A percentile compares a stretch with the other conserved stretches of the same genome.
These are phyloP conservation scores for Hemileccinum rubropunctum DNA, from an alignment of 768 basidiomycete genomes.

Conservation along the genomic window DNA sequence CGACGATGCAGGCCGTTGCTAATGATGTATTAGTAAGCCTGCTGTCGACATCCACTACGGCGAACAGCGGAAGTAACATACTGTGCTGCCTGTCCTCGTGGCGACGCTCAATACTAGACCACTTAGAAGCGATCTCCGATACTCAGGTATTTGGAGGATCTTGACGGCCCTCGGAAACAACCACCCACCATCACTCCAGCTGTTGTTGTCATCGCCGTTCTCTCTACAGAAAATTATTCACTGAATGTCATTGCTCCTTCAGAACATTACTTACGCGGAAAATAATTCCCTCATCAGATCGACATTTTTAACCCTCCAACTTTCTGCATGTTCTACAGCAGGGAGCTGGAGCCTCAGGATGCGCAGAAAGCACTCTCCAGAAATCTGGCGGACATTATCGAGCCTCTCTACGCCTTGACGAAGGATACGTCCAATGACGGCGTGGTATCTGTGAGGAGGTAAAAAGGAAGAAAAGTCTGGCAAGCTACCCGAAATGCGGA, in stretches of 20 bases:
- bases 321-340: slow-evolving; percentile 33
- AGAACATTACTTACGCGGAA: slow-evolving; percentile 37
- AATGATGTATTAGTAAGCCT: slow-evolving; percentile 3
- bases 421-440: slow-evolving; percentile 61
- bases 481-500: slow-evolving; percentile 41
- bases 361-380: slow-evolving; percentile 58
- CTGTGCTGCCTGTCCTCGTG: slow-evolving; percentile 82
- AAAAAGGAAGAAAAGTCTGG: slow-evolving; percentile 56
- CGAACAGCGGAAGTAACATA: slow-evolving; percentile 38
- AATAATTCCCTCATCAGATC: slow-evolving; percentile 53
- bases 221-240: slow-evolving; percentile 27
- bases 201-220: slow-evolving; percentile 25
- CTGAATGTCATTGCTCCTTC: slow-evolving; percentile 1
- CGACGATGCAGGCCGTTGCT: slow-evolving; percentile 69
- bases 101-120: slow-evolving; percentile 80
- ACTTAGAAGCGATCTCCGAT: slow-evolving; percentile 58
- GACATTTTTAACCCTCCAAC: slow-evolving; percentile 53
- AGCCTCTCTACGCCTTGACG: slow-evolving; percentile 91
- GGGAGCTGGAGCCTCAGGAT: slow-evolving; percentile 51
- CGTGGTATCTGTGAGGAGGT: slow-evolving; percentile 54
- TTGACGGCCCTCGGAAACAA: slow-evolving; percentile 72
- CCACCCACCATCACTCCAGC: slow-evolving; percentile 74
- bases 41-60: slow-evolving; percentile 5
- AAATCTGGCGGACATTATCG: slow-evolving; percentile 84
- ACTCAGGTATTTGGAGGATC: slow-evolving; percentile 59